Conservation (phyloP, 768 basidiomycete species). For the Dictyophora rubrovolvata region DNA sequence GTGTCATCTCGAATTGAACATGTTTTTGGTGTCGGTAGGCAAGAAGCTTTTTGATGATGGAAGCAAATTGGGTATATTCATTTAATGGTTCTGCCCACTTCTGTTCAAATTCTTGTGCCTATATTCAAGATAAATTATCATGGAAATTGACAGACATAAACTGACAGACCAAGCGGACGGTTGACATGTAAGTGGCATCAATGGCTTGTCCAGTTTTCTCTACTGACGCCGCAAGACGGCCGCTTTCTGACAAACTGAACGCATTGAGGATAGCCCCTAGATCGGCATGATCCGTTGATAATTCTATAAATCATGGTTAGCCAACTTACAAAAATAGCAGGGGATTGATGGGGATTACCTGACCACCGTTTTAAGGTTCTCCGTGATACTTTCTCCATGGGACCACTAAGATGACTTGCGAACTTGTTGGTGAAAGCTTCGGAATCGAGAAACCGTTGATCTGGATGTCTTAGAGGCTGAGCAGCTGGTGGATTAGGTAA, state of each 20-base stretch:
- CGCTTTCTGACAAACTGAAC: conserved; percentile 80
- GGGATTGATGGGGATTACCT: conserved; percentile 32
- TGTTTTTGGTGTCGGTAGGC: conserved; percentile 97
- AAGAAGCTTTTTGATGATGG: conserved; percentile 89
- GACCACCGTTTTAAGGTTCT: conserved; percentile 91
- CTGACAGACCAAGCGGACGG: conserved; percentile 67
- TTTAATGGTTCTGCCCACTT: conserved; percentile 94
- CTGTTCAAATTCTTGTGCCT: conserved; percentile 92
- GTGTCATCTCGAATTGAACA: conserved; percentile 94
- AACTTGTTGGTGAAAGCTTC: conserved; percentile 96
- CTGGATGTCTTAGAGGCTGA: conserved; percentile 82
- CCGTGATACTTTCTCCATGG: conserved; percentile 94
- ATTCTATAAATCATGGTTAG: conserved; percentile 32
- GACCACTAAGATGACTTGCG: conserved; percentile 79
- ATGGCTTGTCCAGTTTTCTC: conserved; percentile 97
- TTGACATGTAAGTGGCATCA: conserved; percentile 88
- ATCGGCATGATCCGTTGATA: conserved; percentile 63
- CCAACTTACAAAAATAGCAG: conserved; percentile 38
- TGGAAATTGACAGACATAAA: neutral
- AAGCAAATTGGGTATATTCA: conserved; percentile 90
- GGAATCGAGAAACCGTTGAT: conserved; percentile 92
- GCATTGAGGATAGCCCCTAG: conserved; percentile 88
- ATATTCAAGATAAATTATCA: conserved; percentile 1
- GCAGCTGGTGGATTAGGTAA: conserved; percentile 85
- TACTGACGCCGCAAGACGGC: conserved; percentile 65